phyloP scores from a whole-genome alignment of 176 grass and related monocot genomes.

The Canna indica region DNA sequence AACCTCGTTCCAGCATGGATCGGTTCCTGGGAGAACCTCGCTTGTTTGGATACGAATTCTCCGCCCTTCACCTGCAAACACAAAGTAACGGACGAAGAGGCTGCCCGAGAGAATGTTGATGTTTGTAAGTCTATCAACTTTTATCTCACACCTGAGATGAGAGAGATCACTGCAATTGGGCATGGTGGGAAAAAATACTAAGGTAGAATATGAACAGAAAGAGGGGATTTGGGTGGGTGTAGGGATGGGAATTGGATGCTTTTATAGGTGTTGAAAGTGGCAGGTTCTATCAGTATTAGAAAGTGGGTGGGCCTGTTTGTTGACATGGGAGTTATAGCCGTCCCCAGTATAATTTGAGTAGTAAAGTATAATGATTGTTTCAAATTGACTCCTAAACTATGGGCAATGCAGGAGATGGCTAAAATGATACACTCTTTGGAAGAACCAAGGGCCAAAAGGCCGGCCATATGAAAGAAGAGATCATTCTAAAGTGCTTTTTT shows the following conservation, averaged over 20 bases:
- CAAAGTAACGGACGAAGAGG: neutral
- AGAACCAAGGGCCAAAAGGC: neutral
- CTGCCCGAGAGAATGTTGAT: neutral
- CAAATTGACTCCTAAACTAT: neutral
- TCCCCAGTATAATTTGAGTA: neutral
- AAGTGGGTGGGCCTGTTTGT: neutral
- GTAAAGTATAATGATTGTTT: neutral
- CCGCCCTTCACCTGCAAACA: neutral
- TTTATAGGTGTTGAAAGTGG: neutral
- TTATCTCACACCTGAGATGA: neutral
- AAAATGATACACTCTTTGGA: neutral
- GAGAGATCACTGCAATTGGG: neutral
- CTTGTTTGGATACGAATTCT: neutral
- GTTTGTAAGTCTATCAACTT: neutral
- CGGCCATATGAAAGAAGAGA: neutral
- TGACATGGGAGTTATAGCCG: neutral
- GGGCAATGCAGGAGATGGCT: neutral
- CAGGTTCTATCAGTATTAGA: neutral
- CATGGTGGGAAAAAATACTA: neutral
- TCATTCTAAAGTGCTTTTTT: neutral
- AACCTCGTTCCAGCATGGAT: slow-evolving; percentile 28
- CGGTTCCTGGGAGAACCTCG: neutral
- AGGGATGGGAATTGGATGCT: neutral
- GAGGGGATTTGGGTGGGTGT: neutral
- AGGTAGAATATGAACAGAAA: neutral